These are phyloP conservation scores for Helotiales sp. DNA, from an alignment of 2,329 filamentous ascomycete species.

Conservation along the genomic window DNA sequence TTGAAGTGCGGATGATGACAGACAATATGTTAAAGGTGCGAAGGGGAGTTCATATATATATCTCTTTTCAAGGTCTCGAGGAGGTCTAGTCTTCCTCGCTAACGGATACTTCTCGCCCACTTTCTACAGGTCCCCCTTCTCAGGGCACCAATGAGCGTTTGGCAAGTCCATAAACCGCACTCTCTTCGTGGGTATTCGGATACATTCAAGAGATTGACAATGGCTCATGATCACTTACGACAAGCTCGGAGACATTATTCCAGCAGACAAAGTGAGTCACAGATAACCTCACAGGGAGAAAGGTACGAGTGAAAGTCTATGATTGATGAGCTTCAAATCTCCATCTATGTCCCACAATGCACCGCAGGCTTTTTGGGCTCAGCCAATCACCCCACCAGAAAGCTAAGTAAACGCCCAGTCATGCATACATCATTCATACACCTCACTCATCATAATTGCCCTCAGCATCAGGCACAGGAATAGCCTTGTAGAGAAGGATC, in stretches of 20 bases:
- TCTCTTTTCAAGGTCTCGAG: constrained; percentile 5
- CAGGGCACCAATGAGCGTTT: background rate
- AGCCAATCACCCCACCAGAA: constrained; percentile 1
- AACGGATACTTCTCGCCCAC: constrained; percentile 27
- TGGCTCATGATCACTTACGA: background rate
- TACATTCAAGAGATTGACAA: background rate
- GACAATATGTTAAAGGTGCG: background rate
- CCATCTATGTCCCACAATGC: constrained; percentile 4
- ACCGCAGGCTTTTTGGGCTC: constrained; percentile 4
- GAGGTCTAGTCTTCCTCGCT: constrained; percentile 16
- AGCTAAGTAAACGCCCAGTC: constrained; percentile 12
- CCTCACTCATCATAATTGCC: constrained; percentile 33
- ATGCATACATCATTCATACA: constrained; percentile 15
- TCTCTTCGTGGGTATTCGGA: background rate
- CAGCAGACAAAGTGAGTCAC: background rate
- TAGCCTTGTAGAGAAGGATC: constrained; percentile 76
- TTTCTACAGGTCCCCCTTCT: constrained; percentile 14
- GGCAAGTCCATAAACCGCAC: background rate
- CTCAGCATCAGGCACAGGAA: constrained; percentile 63
- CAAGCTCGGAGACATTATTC: background rate
- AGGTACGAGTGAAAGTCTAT: background rate
- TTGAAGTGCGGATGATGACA: background rate
- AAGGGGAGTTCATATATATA: too few relatives aligned
- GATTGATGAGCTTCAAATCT: background rate
- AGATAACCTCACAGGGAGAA: background rate